These are phyloP conservation scores for Chytriomyces confervae DNA, from an alignment of 192 early-diverging fungal genomes.

Conservation along the genomic window DNA sequence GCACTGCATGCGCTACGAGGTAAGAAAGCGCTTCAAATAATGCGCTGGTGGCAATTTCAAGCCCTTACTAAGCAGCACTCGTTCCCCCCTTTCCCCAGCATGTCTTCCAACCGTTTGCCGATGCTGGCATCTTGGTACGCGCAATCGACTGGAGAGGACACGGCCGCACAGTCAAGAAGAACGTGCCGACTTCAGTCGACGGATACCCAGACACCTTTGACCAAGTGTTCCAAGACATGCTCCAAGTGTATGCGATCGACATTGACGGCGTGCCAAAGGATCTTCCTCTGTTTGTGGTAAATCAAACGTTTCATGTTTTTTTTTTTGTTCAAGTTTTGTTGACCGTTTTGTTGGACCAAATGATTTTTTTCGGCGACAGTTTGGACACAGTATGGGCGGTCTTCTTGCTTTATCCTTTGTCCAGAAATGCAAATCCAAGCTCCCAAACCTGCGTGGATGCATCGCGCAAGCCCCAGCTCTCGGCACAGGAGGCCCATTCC, in stretches of 20 bases:
- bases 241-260: background rate
- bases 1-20: constrained; percentile 65
- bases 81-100: constrained; percentile 28
- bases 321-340: background rate
- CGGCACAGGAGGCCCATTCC: constrained; percentile 3
- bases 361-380: too few relatives aligned
- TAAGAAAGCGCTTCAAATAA: background rate
- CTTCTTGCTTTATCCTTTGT: constrained; percentile 38
- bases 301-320: background rate
- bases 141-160: constrained; percentile 69
- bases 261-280: background rate
- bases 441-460: constrained; percentile 33
- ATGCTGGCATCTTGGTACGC: constrained; percentile 60
- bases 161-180: constrained; percentile 19
- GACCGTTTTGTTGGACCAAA: background rate
- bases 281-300: constrained; percentile 3
- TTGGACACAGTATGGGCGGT: constrained; percentile 58
- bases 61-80: background rate
- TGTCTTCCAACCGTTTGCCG: constrained; percentile 61
- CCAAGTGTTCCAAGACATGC: constrained; percentile 54
- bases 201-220: constrained; percentile 22
- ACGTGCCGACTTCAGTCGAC: background rate
- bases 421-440: background rate
- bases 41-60: background rate
- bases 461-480: constrained; percentile 37